A percentile compares a stretch with the other conserved stretches of the same genome.
Conservation (phyloP, 1,139 yeast genomes). For the Debaryomyces sp. region DNA sequence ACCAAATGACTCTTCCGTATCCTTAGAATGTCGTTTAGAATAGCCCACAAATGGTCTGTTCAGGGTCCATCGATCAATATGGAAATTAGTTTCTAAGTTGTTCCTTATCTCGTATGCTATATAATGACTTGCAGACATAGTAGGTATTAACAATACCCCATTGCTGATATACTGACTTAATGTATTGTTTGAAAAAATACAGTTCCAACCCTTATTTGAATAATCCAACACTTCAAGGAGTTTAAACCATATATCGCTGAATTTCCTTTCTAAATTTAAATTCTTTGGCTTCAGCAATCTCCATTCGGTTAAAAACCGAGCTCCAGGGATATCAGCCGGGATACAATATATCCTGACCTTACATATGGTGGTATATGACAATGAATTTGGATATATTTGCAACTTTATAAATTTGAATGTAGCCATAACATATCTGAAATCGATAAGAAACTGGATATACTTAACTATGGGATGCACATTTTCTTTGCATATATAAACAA, state of each 20-base stretch:
- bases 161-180: not conserved
- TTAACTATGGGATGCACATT: slow-evolving; percentile 23
- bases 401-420: slow-evolving; percentile 39
- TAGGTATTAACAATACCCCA: slow-evolving; percentile 7
- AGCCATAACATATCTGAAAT: slow-evolving; percentile 41
- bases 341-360: slow-evolving; percentile 52
- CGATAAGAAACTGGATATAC: slow-evolving; percentile 43
- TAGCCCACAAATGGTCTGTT: slow-evolving; percentile 14
- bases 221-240: slow-evolving; percentile 8
- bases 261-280: slow-evolving; percentile 26
- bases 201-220: slow-evolving; percentile 6
- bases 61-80: slow-evolving; percentile 34
- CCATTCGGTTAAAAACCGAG: slow-evolving; percentile 33
- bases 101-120: not conserved
- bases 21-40: not conserved
- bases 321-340: slow-evolving; percentile 48
- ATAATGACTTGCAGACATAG: not conserved
- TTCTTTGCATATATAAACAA: slow-evolving; percentile 16
- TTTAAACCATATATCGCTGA: slow-evolving; percentile 30
- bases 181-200: too few species aligned
- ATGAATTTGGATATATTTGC: not conserved
- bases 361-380: slow-evolving; percentile 18
- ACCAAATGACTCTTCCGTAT: slow-evolving; percentile 15
- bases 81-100: slow-evolving; percentile 22
- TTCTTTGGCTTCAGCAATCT: slow-evolving; percentile 24